Evolutionary conservation across 495 filamentous ascomycete species (phyloP).

Genomic region (Aspergillus bertholletiae): DNA sequence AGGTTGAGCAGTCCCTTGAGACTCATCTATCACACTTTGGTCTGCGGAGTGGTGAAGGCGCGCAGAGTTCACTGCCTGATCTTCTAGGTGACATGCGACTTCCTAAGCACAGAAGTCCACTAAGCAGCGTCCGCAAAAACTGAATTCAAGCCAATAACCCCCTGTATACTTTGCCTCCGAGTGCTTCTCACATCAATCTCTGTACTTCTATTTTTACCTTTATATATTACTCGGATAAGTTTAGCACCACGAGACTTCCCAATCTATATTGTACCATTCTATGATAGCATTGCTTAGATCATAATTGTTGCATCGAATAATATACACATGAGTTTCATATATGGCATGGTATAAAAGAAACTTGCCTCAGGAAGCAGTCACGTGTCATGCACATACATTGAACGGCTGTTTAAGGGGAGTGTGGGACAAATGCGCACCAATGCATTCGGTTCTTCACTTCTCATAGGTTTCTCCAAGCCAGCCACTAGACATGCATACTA

Average conservation of each 20-base stretch:
- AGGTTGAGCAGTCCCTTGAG: slow-evolving; percentile 57
- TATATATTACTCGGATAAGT: not conserved
- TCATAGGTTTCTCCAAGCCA: no score
- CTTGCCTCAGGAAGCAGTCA: no score
- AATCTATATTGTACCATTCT: not conserved
- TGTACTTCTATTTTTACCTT: not conserved
- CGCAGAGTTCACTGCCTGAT: slow-evolving; percentile 22
- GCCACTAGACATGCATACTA: not conserved
- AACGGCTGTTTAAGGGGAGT: not conserved
- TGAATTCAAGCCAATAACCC: slow-evolving; percentile 15
- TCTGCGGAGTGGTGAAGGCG: slow-evolving; percentile 42
- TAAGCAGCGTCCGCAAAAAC: slow-evolving; percentile 19
- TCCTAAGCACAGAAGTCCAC: slow-evolving; percentile 25
- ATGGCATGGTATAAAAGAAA: no score
- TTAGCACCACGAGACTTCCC: not conserved
- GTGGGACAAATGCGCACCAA: not conserved
- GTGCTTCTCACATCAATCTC: not conserved
- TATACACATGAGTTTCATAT: no score
- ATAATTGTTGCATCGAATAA: no score
- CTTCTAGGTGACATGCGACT: slow-evolving; percentile 31
- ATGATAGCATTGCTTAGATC: no score
- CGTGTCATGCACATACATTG: not conserved
- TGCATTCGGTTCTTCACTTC: no score
- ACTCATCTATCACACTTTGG: slow-evolving; percentile 63
- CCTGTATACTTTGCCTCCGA: slow-evolving; percentile 9